Conservation (phyloP, 106 monocot genomes). For the Dendrobium officinale region DNA sequence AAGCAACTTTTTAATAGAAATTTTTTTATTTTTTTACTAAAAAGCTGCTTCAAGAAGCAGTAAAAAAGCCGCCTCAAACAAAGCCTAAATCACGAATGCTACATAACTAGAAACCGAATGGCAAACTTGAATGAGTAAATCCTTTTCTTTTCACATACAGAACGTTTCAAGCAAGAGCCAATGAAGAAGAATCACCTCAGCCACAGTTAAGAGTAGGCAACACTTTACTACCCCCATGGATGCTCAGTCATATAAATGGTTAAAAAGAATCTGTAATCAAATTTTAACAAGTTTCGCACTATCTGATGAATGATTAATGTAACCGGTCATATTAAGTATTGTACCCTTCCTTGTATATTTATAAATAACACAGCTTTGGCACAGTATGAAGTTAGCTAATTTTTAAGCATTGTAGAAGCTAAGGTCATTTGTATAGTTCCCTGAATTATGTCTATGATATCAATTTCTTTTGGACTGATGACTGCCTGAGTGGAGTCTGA, state of each 20-base stretch:
- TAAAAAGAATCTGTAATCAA: neutral
- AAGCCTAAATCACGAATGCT: neutral
- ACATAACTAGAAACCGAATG: too few relatives aligned
- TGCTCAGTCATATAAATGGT: constrained; percentile 25
- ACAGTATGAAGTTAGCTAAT: neutral
- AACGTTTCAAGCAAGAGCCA: constrained; percentile 13
- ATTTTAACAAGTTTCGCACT: neutral
- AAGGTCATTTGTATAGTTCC: too few relatives aligned
- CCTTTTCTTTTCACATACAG: constrained; percentile 8
- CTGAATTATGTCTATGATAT: too few relatives aligned
- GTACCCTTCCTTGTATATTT: neutral
- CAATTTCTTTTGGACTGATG: too few relatives aligned
- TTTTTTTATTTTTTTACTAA: too few relatives aligned
- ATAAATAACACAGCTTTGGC: neutral
- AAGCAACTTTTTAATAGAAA: too few relatives aligned
- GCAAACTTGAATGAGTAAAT: neutral
- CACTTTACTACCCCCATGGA: constrained; percentile 28
- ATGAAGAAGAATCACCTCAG: constrained; percentile 16
- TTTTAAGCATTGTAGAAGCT: neutral
- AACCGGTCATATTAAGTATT: neutral
- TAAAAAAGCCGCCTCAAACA: too few relatives aligned
- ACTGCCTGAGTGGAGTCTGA: too few relatives aligned
- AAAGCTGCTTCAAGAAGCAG: too few relatives aligned
- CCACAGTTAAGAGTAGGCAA: constrained; percentile 15
- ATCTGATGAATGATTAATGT: neutral